A percentile compares a stretch with the other conserved stretches of the same genome.
phyloP scores from a whole-genome alignment of 129 eudicot species.

The Glebionis coronaria region DNA sequence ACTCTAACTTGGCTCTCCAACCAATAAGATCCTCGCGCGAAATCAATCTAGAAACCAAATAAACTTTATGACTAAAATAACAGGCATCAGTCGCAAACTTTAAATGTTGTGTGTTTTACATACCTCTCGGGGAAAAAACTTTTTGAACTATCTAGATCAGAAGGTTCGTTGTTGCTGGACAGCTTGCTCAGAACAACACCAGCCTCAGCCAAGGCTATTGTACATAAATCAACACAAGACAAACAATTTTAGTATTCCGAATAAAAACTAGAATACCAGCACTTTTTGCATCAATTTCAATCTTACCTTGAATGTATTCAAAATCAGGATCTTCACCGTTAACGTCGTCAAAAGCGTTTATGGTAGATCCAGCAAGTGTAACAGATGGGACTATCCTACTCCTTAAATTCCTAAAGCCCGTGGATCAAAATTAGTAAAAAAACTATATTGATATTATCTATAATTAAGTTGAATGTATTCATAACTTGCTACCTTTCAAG shows the following conservation, averaged over 20 bases:
- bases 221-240: slow-evolving; percentile 20
- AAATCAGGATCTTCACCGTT: slow-evolving; percentile 76
- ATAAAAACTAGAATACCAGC: neutral
- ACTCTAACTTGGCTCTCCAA: slow-evolving; percentile 90
- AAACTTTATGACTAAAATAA: neutral
- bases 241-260: slow-evolving; percentile 5
- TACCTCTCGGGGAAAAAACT: slow-evolving; percentile 87
- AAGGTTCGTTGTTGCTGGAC: slow-evolving; percentile 23
- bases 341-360: slow-evolving; percentile 74
- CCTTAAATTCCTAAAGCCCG: slow-evolving; percentile 55
- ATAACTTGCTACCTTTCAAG: slow-evolving; percentile 67
- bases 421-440: neutral
- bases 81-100: neutral
- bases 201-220: slow-evolving; percentile 84
- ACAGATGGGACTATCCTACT: slow-evolving; percentile 54
- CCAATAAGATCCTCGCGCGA: slow-evolving; percentile 77
- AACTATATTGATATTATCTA: neutral
- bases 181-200: slow-evolving; percentile 79
- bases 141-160: slow-evolving; percentile 26
- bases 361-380: slow-evolving; percentile 71
- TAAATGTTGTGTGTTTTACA: neutral
- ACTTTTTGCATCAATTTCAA: slow-evolving; percentile 21
- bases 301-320: slow-evolving; percentile 71
- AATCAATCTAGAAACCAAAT: slow-evolving; percentile 48
- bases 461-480: neutral